Base-by-base conservation (phyloP, 345 rosid genomes). In the Brassica napus region DNA sequence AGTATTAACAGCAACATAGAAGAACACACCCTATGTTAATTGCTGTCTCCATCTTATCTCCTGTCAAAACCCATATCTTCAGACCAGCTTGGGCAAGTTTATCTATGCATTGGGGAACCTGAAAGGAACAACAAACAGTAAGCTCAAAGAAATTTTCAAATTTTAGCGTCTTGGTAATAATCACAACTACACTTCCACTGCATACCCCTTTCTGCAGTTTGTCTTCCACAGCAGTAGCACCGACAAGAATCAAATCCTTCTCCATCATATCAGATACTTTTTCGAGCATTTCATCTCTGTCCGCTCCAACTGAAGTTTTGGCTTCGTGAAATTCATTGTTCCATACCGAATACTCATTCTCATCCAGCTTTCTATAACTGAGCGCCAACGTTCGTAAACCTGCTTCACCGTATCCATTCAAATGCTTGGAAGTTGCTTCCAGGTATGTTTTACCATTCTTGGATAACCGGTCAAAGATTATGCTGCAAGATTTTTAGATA, bases 21-120 rank as follows among this genome's bases (percentile, higher is more conserved):
- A 75, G 31, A 47, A 47, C 18, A 71, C 9, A 89, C 95, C 97
- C 97, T 8, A 90, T 86, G 75, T 88, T 92, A 70, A 89, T 87
- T 57, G 97, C 94, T 14, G 97, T 92, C 87, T 92, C 95, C 87
- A 75, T 84, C 87, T 90, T 88, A 85, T 92, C 97, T 14, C 97
- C 97, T 0, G 97, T 92, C 57, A 92, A 86, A 73, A 92, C 86
- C 97, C 97, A 92, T 72, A 92, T 86, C 82, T 90, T 88, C 34
- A 92, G 61, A 76, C 97, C 94, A 12, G 92, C 97, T 79, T 88
- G 97, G 44, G 93, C 88, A 54, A 92, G 95, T 84, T 88, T 90
- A 79, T 92, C 94, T 60, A 92, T 90, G 90, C 97, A 92, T 74
- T 90, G 86, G 3, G 93, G 89, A 65, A 92, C 97, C 95, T 91